Evolutionary conservation across 1,284 basidiomycete genomes (phyloP).

Genomic region (Apiotrichum sp.): DNA sequence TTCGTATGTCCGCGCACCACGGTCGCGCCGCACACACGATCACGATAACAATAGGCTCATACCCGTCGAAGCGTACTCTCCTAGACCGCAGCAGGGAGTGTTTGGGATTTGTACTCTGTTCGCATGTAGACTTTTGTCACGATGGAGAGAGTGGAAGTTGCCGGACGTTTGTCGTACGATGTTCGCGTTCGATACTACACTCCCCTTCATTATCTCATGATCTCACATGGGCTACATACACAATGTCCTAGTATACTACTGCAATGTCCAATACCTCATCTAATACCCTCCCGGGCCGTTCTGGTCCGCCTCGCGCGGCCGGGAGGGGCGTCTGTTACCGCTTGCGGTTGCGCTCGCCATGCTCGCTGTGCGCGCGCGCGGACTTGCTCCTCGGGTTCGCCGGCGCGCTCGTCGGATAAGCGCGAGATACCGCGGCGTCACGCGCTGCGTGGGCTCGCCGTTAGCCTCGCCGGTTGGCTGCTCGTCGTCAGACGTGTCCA

Average conservation of each 20-base stretch:
- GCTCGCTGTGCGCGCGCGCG: slow-evolving; percentile 1
- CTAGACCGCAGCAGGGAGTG: neutral
- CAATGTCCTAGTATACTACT: too few relatives aligned
- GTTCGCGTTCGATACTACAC: neutral
- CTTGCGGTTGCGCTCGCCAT: slow-evolving; percentile 2
- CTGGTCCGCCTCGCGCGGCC: slow-evolving; percentile 37
- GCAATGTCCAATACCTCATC: too few relatives aligned
- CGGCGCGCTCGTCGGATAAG: slow-evolving; percentile 39
- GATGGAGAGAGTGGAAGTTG: neutral
- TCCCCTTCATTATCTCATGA: too few relatives aligned
- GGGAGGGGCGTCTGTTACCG: slow-evolving; percentile 1
- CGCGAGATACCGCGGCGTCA: slow-evolving; percentile 35
- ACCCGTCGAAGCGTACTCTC: too few relatives aligned
- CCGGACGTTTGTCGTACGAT: neutral
- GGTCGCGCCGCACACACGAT: too few relatives aligned
- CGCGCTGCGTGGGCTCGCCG: slow-evolving; percentile 17
- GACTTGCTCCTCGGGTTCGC: neutral
- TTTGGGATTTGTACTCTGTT: neutral
- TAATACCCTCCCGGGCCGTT: slow-evolving; percentile 35
- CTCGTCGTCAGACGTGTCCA: neutral
- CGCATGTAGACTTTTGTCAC: neutral
- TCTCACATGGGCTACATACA: too few relatives aligned
- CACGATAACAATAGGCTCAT: too few relatives aligned
- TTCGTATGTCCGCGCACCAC: too few relatives aligned
- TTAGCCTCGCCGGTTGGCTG: slow-evolving; percentile 20